phyloP scores from a whole-genome alignment of 352 stramenopile species.

The Phytophthora ramorum region DNA sequence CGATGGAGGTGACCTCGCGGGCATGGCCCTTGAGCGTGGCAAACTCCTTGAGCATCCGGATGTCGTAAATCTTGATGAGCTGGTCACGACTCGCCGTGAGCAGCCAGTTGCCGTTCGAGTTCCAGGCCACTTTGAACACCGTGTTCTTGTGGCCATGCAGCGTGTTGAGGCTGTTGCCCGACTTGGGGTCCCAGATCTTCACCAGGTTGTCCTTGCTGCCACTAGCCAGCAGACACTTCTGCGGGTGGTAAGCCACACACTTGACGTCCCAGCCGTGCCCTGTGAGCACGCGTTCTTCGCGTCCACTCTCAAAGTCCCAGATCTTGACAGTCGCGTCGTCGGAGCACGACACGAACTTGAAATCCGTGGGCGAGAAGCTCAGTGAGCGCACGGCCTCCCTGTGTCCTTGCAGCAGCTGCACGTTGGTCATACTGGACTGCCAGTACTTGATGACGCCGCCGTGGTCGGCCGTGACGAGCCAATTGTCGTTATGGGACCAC shows the following conservation, averaged over 20 bases:
- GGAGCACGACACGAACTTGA: constrained; percentile 98
- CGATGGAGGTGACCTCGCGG: constrained; percentile 96
- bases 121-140: constrained; percentile 97
- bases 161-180: constrained; percentile 92
- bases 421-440: constrained; percentile 91
- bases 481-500: constrained; percentile 92
- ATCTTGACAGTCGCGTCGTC: constrained; percentile 97
- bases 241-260: constrained; percentile 96
- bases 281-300: constrained; percentile 94
- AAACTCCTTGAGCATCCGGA: constrained; percentile 96
- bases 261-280: constrained; percentile 99
- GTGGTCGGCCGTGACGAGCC: constrained; percentile 91
- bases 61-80: constrained; percentile 99
- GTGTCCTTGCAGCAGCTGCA: constrained; percentile 85
- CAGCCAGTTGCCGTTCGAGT: constrained; percentile 98
- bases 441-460: constrained; percentile 93
- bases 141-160: constrained; percentile 99
- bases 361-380: constrained; percentile 96
- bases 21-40: constrained; percentile 95
- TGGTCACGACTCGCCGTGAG: constrained; percentile 97
- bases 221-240: constrained; percentile 93
- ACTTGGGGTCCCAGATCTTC: constrained; percentile 98
- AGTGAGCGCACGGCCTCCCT: constrained; percentile 94
- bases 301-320: constrained; percentile 90
- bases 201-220: constrained; percentile 97